phyloP scores from a whole-genome alignment of 257 asterid species.

The Nicotiana tabacum region DNA sequence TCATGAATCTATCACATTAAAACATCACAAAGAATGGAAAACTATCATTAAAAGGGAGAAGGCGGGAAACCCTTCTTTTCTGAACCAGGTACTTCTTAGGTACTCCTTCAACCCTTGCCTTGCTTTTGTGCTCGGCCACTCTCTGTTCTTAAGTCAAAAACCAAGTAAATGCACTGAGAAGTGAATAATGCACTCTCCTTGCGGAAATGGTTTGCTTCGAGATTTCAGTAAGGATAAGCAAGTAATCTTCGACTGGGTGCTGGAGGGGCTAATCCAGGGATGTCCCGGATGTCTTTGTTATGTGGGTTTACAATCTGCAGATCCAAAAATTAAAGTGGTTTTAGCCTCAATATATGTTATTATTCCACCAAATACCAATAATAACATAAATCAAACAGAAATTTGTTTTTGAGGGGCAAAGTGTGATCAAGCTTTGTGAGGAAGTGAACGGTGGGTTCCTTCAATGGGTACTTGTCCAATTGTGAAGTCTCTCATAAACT shows the following conservation, averaged over 20 bases:
- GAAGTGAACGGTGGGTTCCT: background rate
- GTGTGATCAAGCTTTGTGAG: background rate
- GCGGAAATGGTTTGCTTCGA: background rate
- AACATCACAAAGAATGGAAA: slow-evolving; percentile 6
- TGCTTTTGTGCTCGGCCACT: background rate
- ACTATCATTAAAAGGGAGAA: background rate
- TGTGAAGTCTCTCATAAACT: background rate
- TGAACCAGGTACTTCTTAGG: background rate
- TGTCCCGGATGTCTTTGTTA: slow-evolving; percentile 77
- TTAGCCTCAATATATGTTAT: background rate
- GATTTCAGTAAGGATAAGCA: slow-evolving; percentile 36
- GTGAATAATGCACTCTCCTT: background rate
- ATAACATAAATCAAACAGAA: background rate
- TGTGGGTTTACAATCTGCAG: slow-evolving; percentile 81
- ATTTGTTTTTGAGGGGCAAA: background rate
- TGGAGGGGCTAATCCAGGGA: slow-evolving; percentile 99
- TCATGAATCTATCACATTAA: background rate
- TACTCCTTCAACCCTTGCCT: background rate
- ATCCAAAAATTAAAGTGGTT: background rate
- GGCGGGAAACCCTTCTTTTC: background rate
- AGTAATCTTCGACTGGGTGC: slow-evolving; percentile 73
- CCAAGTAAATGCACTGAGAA: background rate
- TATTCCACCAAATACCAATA: background rate
- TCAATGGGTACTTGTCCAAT: background rate
- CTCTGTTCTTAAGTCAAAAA: slow-evolving; percentile 7